Conservation (phyloP, 768 basidiomycete genomes). For the Podaxis sp. region DNA sequence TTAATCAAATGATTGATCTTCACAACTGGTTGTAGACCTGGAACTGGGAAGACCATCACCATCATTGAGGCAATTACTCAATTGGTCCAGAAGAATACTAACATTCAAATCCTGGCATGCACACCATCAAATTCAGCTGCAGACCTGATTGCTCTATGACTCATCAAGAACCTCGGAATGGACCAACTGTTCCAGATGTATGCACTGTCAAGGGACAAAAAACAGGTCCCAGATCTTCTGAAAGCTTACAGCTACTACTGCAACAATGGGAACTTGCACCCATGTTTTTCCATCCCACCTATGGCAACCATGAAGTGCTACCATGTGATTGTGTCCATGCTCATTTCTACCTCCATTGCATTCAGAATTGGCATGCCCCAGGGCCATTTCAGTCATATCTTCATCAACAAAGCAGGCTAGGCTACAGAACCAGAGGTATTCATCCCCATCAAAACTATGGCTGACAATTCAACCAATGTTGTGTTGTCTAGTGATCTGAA, state of each 20-base stretch:
- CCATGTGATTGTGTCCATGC: conserved; percentile 63
- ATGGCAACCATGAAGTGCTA: conserved; percentile 39
- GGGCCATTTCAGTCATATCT: conserved; percentile 68
- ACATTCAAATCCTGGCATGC: conserved; percentile 52
- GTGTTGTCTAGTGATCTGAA: conserved; percentile 70
- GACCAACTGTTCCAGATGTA: conserved; percentile 56
- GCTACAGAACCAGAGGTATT: conserved; percentile 70
- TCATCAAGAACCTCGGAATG: conserved; percentile 28
- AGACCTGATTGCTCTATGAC: conserved; percentile 52
- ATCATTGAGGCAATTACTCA: conserved; percentile 61
- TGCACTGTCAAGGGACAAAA: conserved; percentile 47
- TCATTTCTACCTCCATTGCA: conserved; percentile 58
- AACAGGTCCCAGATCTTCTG: conserved; percentile 46
- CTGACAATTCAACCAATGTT: conserved; percentile 51
- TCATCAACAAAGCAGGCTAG: conserved; percentile 74
- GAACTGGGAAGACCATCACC: conserved; percentile 69
- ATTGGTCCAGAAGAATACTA: conserved; percentile 37
- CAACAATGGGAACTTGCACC: conserved; percentile 26
- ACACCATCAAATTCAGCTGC: conserved; percentile 70
- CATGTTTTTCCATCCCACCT: conserved; percentile 38
- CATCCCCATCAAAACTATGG: conserved; percentile 61
- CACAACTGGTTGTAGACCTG: conserved; percentile 39
- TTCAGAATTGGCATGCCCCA: conserved; percentile 55
- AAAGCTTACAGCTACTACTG: conserved; percentile 33
- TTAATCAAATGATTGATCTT: neutral